These are phyloP conservation scores for Edaphochlamys debaryana DNA, from an alignment of 139 green algal species.

Conservation along the genomic window DNA sequence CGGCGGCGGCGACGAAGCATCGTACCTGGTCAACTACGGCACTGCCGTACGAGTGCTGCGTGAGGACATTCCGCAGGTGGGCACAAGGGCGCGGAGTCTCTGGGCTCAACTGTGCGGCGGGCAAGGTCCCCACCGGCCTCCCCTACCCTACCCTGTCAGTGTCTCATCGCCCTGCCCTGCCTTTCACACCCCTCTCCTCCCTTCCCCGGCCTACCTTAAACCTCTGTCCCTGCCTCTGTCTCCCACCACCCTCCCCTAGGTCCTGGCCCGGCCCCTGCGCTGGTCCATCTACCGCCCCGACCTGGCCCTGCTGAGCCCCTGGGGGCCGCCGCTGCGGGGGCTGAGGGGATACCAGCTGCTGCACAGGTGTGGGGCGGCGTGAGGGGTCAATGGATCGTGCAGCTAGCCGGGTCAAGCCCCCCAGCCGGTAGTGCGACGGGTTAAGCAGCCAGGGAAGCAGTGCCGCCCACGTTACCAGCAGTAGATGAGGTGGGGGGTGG, in stretches of 20 bases:
- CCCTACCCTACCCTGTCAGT: no score
- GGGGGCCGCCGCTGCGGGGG: neutral
- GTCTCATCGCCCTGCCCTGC: neutral
- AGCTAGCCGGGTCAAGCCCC: no score
- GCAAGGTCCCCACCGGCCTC: no score
- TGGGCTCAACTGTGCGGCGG: no score
- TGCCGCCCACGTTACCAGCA: no score
- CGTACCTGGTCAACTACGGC: constrained; percentile 6
- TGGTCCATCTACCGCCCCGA: constrained; percentile 24
- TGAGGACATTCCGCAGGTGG: constrained; percentile 31
- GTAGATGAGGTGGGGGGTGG: no score
- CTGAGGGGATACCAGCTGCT: neutral
- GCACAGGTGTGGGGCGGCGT: constrained; percentile 10
- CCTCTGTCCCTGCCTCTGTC: no score
- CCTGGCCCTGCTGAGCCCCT: constrained; percentile 2
- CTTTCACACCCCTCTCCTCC: neutral
- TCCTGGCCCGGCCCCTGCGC: constrained; percentile 11
- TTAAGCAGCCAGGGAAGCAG: no score
- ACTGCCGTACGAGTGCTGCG: constrained; percentile 22
- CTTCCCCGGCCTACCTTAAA: neutral
- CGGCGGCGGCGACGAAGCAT: neutral
- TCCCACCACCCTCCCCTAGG: no score
- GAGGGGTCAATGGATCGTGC: neutral
- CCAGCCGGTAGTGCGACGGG: neutral
- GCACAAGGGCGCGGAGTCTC: no score